Evolutionary conservation across 495 filamentous ascomycete species (phyloP), one percentile per base, ranked within the genome.

Genomic region (Extremus antarcticus): DNA sequence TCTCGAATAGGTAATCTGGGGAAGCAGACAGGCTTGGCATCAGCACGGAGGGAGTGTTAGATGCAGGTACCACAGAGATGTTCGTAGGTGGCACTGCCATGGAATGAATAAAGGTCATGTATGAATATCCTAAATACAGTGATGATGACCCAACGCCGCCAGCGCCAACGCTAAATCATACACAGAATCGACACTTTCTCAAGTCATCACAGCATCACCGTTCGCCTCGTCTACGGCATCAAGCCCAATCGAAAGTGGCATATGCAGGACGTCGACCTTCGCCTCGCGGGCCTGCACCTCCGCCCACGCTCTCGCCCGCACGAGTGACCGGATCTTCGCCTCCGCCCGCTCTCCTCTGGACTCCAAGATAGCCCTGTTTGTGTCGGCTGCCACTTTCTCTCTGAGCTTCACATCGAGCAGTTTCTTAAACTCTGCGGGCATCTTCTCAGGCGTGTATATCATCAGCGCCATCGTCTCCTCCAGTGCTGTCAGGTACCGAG

Each of bases 401-500:
- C 92, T 82, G n/a, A 98, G 77, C 49, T 77, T 74, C n/a, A 89
- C 82, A 61, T 91, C 76, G 23, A 97, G 74, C 38, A 97, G 75
- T 19, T 78, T 78, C 15, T 82, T 79, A 24, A 96, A 76, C 43
- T 86, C 80, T 0, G 89, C 85, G 25, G 82, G 76, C 20, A 97
- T 76, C 50, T 79, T 86, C 53, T 88, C 82, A 23, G 79, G 76
- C 2, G 87, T 84, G 63, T 95, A 94, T 55, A 96, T 87, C 39
- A 97, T 73, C 43, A 98, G 81, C 1, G 88, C 84, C 80, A 99
- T 94, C 0, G 92, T 95, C 57, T 82, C 78, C 68, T 99, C 92
- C 19, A 99, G 77, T 59, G 95, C 90, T 54, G 86, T 79, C 8
- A 95, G 75, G 61, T 94, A 97, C 35, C 83, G 78, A 19, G 77